Base-by-base conservation (phyloP, 257 asterid genomes). In the Galeopsis tetrahit region DNA sequence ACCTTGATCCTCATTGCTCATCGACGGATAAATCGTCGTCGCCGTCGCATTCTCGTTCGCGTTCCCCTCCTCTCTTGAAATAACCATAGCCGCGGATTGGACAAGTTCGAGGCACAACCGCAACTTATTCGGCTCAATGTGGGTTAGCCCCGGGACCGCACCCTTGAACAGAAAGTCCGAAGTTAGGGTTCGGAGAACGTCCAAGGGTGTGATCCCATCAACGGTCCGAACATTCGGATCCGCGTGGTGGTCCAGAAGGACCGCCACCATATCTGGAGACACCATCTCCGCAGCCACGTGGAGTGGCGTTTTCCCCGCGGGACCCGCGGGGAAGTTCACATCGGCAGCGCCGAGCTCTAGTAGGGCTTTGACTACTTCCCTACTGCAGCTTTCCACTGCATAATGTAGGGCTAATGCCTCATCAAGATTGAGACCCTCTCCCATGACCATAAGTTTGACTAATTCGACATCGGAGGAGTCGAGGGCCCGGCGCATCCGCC, bases 371-470 rank as follows among this genome's bases (percentile, higher is more conserved):
- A 91, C 96, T 0, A 93, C 98, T 66, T 93, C 98, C 5, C 98
- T 69, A 78, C 94, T 89, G 71, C 98, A 93, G 46, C 75, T 93
- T 48, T 89, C 98, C 0, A 93, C 98, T 0, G 96, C 98, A 46
- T 91, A 93, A 49, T 93, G 98, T 9, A 93, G 55, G 4, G 98
- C 97, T 43, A 93, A 73, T 2, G 96, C 93, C 15, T 91, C 94
- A 33, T 93, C 96, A 1, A 93, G 87, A 59, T 93, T 93, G 3
- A 93, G 86, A 17, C 98, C 98, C 78, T 93, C 98, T 2, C 98
- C 98, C 98, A 93, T 93, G 38, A 93, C 98, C 98, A 93, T 93
- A 0, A 93, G 98, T 82, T 93, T 93, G 46, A 93, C 98, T 1
- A 93, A 93, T 72, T 93, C 98, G 2, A 91, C 98, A 34, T 93